phyloP scores from a whole-genome alignment of 1,139 yeast genomes.

The Kurtzmaniella quercitrusa region DNA sequence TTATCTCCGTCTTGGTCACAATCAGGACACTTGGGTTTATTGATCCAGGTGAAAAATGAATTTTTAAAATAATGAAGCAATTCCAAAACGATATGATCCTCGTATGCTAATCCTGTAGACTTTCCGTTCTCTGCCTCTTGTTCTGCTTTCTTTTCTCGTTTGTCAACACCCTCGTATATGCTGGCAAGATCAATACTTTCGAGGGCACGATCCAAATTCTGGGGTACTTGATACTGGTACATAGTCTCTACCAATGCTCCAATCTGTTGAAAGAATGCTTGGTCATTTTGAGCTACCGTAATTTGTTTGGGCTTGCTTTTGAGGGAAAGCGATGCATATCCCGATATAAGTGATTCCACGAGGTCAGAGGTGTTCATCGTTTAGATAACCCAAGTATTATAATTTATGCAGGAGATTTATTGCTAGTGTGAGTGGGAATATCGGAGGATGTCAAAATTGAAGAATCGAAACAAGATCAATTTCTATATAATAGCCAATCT shows the following conservation, averaged over 20 bases:
- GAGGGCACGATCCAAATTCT: constrained; percentile 20
- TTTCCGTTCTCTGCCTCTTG: constrained; percentile 12
- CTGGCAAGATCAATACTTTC: constrained; percentile 35
- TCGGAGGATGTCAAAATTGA: no score
- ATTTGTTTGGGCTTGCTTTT: not conserved
- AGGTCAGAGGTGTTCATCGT: not conserved
- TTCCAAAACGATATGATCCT: constrained; percentile 69
- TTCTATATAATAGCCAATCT: no score
- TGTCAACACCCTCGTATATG: constrained; percentile 36
- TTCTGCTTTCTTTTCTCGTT: constrained; percentile 16
- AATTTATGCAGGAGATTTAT: not conserved
- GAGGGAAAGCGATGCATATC: not conserved
- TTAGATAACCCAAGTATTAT: not conserved
- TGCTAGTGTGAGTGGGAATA: no score
- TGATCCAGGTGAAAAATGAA: constrained; percentile 81
- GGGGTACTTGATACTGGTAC: constrained; percentile 12
- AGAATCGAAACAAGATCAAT: no score
- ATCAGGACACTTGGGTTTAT: constrained; percentile 56
- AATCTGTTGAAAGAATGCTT: constrained; percentile 10
- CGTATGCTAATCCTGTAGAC: constrained; percentile 35
- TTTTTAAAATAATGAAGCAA: constrained; percentile 73
- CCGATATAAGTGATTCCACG: not conserved
- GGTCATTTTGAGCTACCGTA: constrained; percentile 8
- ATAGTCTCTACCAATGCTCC: constrained; percentile 8
- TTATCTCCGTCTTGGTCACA: constrained; percentile 38